These are phyloP conservation scores for Chloranthus sessilifolius DNA, from an alignment of 164 flowering plant species.

Conservation along the genomic window DNA sequence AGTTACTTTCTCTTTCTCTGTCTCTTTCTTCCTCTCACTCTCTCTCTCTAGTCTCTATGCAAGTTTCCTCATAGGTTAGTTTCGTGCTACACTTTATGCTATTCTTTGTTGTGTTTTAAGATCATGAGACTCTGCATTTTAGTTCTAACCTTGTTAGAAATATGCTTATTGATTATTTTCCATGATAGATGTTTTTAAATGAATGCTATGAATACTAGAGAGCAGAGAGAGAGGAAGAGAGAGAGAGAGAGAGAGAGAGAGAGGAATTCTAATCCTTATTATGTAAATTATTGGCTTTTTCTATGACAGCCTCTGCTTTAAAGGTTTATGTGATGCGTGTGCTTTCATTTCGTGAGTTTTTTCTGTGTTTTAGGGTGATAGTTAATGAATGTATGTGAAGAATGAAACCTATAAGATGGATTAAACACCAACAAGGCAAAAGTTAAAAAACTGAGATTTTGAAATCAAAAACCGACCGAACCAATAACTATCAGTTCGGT, in stretches of 20 bases:
- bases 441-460: no score
- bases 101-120: not conserved
- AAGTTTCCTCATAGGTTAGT: constrained; percentile 88
- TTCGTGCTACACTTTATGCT: not conserved
- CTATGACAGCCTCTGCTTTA: not conserved
- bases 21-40: no score
- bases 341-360: not conserved
- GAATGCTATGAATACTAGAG: no score
- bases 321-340: not conserved
- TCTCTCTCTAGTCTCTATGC: no score
- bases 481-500: no score
- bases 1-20: no score
- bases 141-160: not conserved
- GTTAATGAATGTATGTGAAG: not conserved
- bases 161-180: no score
- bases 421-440: not conserved
- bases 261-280: no score
- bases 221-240: no score
- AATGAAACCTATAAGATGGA: not conserved
- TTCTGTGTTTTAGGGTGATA: not conserved
- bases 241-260: no score
- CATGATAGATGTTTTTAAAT: no score
- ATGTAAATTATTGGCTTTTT: not conserved
- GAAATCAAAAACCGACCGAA: no score
- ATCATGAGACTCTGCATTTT: not conserved